Base-by-base conservation (phyloP, 148 eudicot genomes). In the Agrostemma githago region DNA sequence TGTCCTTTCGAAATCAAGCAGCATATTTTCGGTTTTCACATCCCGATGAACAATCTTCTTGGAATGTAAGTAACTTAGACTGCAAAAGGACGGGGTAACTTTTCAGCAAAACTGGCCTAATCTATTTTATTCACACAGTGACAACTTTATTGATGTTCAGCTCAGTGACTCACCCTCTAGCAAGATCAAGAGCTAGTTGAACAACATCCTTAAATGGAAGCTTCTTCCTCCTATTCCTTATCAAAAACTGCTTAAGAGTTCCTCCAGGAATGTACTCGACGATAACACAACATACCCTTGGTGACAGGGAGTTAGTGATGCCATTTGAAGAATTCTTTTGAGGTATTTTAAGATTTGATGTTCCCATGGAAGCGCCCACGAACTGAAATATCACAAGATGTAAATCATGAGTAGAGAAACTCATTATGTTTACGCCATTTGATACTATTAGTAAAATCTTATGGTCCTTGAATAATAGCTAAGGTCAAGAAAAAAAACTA, bases 41-140 rank as follows among this genome's bases (percentile, higher is more conserved):
- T 93, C 96, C 20, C 96, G 98, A 62, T 93, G 98, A 14, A 93
- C 98, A 76, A 93, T 93, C 86, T 89, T 93, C 84, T 93, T 77
- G 3, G 90, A 84, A 62, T 93, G 98, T 17, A 93, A 79, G 77
- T 90, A 93, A 70, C 82, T 86, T 57, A 93, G 80, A 62, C 93
- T 91, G 87, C 85, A 77, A 59, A 41, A 79, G 53, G 11, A 37
- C 10, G 20, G 17, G 0, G 65, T 20, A 53, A 77, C 26, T 41
- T 16, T 43, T 42, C 17, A 37, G 73, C 56, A 66, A 12, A 11
- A 59, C 66, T 53, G 42, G 44, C 10, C 34, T 19, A 2, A 42
- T 54, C 2, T 2, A 57, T 17, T 14, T 34, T 17, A 16, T 9
- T 67, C 38, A 10, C 39, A 2, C 51, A 3, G 9, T 5, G 5